Conservation (phyloP, 192 early-diverging fungal genomes). For the Entomortierella parvispora region DNA sequence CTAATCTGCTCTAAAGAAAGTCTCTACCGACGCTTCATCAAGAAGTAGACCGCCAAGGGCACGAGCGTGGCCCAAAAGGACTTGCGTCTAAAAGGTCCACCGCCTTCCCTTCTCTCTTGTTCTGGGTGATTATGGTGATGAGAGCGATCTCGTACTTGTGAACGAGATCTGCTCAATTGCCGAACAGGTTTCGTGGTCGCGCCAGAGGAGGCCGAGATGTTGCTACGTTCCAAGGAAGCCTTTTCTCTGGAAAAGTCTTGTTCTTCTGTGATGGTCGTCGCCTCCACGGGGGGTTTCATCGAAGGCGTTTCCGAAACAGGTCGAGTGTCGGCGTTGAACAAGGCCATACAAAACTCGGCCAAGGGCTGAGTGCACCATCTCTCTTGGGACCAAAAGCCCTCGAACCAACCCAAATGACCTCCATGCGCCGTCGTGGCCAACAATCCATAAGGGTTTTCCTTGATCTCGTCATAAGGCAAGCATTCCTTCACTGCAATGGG, state of each 20-base stretch:
- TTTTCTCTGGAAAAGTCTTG: slow-evolving; percentile 1
- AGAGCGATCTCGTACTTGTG: no score
- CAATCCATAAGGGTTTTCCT: slow-evolving; percentile 80
- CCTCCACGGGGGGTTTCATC: slow-evolving; percentile 1
- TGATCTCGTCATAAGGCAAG: slow-evolving; percentile 78
- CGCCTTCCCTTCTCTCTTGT: background rate
- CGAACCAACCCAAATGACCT: slow-evolving; percentile 94
- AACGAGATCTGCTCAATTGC: no score
- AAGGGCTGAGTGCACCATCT: slow-evolving; percentile 76
- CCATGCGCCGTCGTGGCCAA: slow-evolving; percentile 84
- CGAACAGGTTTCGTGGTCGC: slow-evolving; percentile 12
- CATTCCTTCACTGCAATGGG: slow-evolving; percentile 78
- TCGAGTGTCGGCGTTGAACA: slow-evolving; percentile 53
- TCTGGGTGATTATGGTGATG: background rate
- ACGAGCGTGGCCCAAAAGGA: slow-evolving; percentile 15
- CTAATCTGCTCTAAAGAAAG: background rate
- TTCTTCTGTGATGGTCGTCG: slow-evolving; percentile 3
- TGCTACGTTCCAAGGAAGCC: background rate
- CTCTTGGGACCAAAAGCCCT: slow-evolving; percentile 56
- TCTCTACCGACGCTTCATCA: slow-evolving; percentile 13
- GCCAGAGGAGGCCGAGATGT: no score
- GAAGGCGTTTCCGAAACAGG: slow-evolving; percentile 25
- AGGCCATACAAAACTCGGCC: slow-evolving; percentile 73
- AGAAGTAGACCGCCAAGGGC: slow-evolving; percentile 12
- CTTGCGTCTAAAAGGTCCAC: background rate